Evolutionary conservation across 768 basidiomycete genomes (phyloP).

Genomic region (Lactarius deliciosus): DNA sequence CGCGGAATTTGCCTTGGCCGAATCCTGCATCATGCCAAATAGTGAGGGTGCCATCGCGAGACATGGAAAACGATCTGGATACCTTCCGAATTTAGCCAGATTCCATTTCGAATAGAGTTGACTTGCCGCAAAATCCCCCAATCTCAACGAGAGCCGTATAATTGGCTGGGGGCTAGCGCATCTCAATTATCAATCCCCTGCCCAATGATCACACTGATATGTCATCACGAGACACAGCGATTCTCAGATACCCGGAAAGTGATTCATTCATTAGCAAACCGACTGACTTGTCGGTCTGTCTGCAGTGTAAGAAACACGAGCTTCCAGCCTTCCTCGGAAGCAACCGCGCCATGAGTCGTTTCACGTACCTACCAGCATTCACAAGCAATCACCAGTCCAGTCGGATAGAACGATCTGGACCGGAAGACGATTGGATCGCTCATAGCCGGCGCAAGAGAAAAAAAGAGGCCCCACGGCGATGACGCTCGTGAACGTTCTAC

Average conservation of each 20-base stretch:
- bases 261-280: slow-evolving; percentile 27
- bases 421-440: slow-evolving; percentile 10
- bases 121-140: slow-evolving; percentile 25
- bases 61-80: slow-evolving; percentile 25
- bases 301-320: slow-evolving; percentile 23
- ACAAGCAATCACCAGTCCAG: slow-evolving; percentile 4
- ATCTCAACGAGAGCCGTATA: slow-evolving; percentile 8
- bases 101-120: slow-evolving; percentile 30
- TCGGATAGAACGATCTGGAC: slow-evolving; percentile 6
- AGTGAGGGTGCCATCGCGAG: slow-evolving; percentile 24
- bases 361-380: slow-evolving; percentile 8
- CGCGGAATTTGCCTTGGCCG: slow-evolving; percentile 21
- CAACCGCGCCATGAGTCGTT: slow-evolving; percentile 6
- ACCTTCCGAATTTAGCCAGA: slow-evolving; percentile 13
- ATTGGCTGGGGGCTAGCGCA: slow-evolving; percentile 10
- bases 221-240: slow-evolving; percentile 23
- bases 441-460: slow-evolving; percentile 8
- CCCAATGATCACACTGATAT: slow-evolving; percentile 22
- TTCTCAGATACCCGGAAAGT: slow-evolving; percentile 21
- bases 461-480: neutral
- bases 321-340: slow-evolving; percentile 23
- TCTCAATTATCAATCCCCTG: slow-evolving; percentile 21
- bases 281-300: slow-evolving; percentile 22
- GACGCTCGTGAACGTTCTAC: slow-evolving; percentile 24
- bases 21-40: slow-evolving; percentile 24